Evolutionary conservation across 2,329 filamentous ascomycete species (phyloP).

Genomic region (Botrytis medusae): DNA sequence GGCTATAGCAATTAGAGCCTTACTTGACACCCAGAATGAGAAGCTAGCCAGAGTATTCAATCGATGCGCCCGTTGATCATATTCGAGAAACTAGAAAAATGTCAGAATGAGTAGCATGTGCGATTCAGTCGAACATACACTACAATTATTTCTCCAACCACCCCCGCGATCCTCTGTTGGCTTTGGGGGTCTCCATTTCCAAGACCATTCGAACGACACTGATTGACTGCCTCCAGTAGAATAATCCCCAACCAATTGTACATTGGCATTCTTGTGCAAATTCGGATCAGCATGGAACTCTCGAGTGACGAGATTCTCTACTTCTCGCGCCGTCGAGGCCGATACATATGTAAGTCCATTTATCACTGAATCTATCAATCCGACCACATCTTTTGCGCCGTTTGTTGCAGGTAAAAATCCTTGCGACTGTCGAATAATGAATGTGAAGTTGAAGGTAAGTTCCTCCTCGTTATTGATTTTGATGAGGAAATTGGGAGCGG

Average conservation of each 20-base stretch:
- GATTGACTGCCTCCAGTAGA: conserved; percentile 79
- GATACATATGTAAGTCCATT: conserved; percentile 91
- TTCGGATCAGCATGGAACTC: conserved; percentile 98
- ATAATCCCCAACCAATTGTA: conserved; percentile 91
- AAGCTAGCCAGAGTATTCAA: conserved; percentile 88
- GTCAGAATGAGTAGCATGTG: conserved; percentile 27
- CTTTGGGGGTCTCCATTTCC: conserved; percentile 96
- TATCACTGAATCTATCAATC: conserved; percentile 69
- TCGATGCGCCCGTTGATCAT: conserved; percentile 88
- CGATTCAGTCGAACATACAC: conserved; percentile 52
- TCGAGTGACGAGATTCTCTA: conserved; percentile 89
- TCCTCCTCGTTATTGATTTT: conserved; percentile 91
- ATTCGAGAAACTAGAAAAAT: conserved; percentile 77
- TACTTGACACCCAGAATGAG: conserved; percentile 91
- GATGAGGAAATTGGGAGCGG: conserved; percentile 73
- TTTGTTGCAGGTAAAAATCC: conserved; percentile 44
- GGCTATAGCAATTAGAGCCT: conserved; percentile 35
- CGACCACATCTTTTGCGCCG: conserved; percentile 50
- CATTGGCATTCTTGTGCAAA: conserved; percentile 94
- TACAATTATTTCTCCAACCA: conserved; percentile 95
- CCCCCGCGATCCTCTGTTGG: conserved; percentile 75
- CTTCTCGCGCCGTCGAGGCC: conserved; percentile 78
- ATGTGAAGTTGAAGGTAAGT: conserved; percentile 88
- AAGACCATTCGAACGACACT: conserved; percentile 90
- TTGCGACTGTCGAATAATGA: conserved; percentile 65